Base-by-base conservation (phyloP, 2,329 filamentous ascomycete genomes). In the Epicoccum nigrum region DNA sequence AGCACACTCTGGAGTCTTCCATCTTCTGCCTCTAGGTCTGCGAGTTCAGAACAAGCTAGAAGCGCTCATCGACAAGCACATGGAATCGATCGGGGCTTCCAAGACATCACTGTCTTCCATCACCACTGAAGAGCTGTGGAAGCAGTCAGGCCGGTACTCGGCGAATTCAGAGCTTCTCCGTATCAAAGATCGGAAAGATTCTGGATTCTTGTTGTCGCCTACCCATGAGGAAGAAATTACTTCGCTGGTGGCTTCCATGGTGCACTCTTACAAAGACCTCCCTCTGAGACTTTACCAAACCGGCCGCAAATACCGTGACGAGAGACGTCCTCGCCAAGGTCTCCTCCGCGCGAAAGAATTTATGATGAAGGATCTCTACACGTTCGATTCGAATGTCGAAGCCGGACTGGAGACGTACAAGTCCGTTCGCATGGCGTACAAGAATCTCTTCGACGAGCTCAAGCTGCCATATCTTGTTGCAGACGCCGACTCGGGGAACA, bases 221-320 rank as follows among this genome's bases (percentile, higher is more conserved):
- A 99, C 94, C 0, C 94, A 99, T 56, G 94, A 99, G 68, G 94
- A 99, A 71, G 94, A 99, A 69, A 94, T 99, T 61, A 99, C 94
- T 0, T 78, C 82, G 0, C 78, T 99, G 2, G 89, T 97, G 1
- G 84, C 85, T 4, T 83, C 81, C 48, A 82, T 86, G 13, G 79
- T 92, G 1, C 85, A 86, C 33, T 96, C 92, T 1, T 93, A 96
- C 70, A 93, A 92, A 66, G 86, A 90, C 35, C 79, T 97, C 7
- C 94, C 94, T 0, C 71, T 97, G 19, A 84, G 92, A 34, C 77
- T 99, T 0, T 99, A 97, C 67, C 94, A 99, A 70, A 94, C 94
- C 40, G 87, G 90, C 23, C 84, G 93, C 38, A 99, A 99, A 73
- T 99, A 97, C 68, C 86, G 94, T 40, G 94, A 99, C 75, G 94